Conservation (phyloP, 164 flowering plant genomes). For the Tetrastigma voinierianum region DNA sequence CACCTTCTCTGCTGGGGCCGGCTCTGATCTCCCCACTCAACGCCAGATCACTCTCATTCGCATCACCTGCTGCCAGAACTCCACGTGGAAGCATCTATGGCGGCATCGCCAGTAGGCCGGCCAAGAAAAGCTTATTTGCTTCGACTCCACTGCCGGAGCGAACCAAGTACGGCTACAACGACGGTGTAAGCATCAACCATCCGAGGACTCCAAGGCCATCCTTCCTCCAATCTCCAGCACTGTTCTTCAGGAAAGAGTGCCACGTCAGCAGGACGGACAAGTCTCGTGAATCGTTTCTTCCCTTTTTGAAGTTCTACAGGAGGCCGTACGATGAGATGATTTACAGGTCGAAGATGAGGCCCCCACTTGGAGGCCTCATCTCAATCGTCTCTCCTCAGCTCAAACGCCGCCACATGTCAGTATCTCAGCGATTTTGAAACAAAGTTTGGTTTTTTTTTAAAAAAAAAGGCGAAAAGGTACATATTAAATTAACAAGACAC, state of each 20-base stretch:
- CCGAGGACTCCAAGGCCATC: constrained; percentile 82
- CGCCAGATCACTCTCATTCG: constrained; percentile 89
- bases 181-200: constrained; percentile 14
- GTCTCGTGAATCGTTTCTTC: constrained; percentile 62
- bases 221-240: constrained; percentile 85
- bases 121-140: constrained; percentile 49
- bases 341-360: constrained; percentile 93
- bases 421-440: constrained; percentile 71
- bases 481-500: constrained; percentile 13
- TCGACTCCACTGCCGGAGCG: constrained; percentile 71
- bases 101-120: constrained; percentile 8
- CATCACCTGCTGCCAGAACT: constrained; percentile 71
- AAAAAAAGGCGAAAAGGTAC: constrained; percentile 7
- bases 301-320: constrained; percentile 68
- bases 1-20: constrained; percentile 48
- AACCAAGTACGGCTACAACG: constrained; percentile 16
- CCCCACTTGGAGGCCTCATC: constrained; percentile 94
- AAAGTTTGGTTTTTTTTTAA: no score
- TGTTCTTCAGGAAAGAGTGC: constrained; percentile 59
- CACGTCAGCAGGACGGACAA: constrained; percentile 48
- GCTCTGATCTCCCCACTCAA: constrained; percentile 82
- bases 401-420: constrained; percentile 69
- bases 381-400: constrained; percentile 82
- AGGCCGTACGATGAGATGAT: constrained; percentile 92
- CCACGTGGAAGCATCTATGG: constrained; percentile 46